phyloP scores from a whole-genome alignment of 768 basidiomycete species.

The Sarcodon aspratus region DNA sequence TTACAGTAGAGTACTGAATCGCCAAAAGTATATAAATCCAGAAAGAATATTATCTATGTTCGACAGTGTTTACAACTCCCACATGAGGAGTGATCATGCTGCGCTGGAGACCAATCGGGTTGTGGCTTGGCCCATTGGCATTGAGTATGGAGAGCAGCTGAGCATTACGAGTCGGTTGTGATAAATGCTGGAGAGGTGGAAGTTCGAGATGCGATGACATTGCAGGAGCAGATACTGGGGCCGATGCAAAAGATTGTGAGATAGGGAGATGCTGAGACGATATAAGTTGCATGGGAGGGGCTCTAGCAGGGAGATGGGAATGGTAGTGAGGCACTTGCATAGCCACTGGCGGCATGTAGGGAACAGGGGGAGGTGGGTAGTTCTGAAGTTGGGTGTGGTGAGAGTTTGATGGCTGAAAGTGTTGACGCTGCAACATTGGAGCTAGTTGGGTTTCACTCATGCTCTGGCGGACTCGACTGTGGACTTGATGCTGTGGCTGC shows the following conservation, averaged over 20 bases:
- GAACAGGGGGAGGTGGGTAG: background rate
- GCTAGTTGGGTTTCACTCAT: no score
- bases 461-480: no score
- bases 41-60: background rate
- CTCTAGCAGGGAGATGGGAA: background rate
- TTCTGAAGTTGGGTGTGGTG: no score
- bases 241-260: background rate
- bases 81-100: slow-evolving; percentile 5
- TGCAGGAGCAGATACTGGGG: background rate
- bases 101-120: slow-evolving; percentile 1
- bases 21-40: background rate
- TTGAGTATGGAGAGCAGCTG: slow-evolving; percentile 24
- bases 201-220: background rate
- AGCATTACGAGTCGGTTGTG: slow-evolving; percentile 11
- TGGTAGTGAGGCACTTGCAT: background rate
- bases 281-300: background rate
- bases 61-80: slow-evolving; percentile 6
- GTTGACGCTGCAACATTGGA: no score
- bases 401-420: no score
- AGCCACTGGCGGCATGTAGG: background rate
- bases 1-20: background rate
- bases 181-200: background rate
- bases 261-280: background rate
- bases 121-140: slow-evolving; percentile 10
- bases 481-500: background rate